Base-by-base conservation (phyloP, 2,329 filamentous ascomycete species). In the Cadophora sp. region DNA sequence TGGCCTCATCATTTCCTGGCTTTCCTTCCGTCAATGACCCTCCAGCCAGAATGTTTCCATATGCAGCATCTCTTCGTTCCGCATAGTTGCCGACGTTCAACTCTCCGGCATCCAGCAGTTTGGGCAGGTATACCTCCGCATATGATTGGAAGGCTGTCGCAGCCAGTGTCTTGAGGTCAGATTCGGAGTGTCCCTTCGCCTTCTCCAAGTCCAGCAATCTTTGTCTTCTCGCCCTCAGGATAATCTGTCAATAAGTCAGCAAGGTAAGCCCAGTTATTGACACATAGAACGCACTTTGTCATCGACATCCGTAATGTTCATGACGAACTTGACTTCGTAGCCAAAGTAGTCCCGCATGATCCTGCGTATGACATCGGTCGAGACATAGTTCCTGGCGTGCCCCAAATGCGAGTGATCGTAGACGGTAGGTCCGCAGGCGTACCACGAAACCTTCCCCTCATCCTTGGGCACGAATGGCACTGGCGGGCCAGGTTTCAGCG, bases 161-260 rank as follows among this genome's bases (percentile, higher is more conserved):
- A 9, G 80, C 84, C 13, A 89, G 76, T 50, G 83, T 79, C 13
- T 76, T 74, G 4, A 84, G 78, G 66, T 86, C 81, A 18, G 82
- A 79, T 13, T 81, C 72, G 8, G 83, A 80, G 68, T 86, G 83
- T 18, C 76, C 76, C 77, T 96, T 96, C 77, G 92, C 91, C 79
- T 89, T 88, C 67, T 91, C 88, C 77, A 92, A 90, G 68, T 95
- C 87, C 66, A 97, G 89, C 43, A 97, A 81, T 76, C 94, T 87
- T 75, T 96, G 90, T 80, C 96, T 89, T 75, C 95, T 85, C 16
- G 91, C 90, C 70, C 89, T 84, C 14, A 91, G 78, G 70, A 92
- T 91, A 75, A 92, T 92, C 83, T 89, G 69, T 53, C 61, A 20
- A 47, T 22, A 30, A 6, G 27, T 30, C 27, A 30, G 27, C 27